These are phyloP conservation scores for Salix viminalis DNA, from an alignment of 345 rosid species.

Conservation along the genomic window DNA sequence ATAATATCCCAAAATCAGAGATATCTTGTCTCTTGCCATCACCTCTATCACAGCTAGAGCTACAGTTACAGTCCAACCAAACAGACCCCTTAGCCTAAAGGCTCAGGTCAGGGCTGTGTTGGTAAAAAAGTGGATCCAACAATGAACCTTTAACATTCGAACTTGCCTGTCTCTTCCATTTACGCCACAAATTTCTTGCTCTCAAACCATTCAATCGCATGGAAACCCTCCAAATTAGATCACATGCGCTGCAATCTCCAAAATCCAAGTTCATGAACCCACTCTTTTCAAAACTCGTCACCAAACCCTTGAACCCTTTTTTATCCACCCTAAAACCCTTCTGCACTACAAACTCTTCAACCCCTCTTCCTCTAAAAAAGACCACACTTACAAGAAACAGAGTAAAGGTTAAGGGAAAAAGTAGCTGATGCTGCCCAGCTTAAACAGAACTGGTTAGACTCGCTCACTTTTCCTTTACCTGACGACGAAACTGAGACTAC, in stretches of 20 bases:
- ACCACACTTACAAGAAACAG: not conserved
- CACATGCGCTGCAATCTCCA: not conserved
- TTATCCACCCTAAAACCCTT: constrained; percentile 13
- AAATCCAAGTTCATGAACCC: constrained; percentile 21
- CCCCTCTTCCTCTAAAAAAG: not conserved
- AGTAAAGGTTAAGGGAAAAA: constrained; percentile 5
- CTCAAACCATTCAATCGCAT: not conserved
- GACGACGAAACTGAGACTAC: not conserved
- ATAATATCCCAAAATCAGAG: too few relatives aligned
- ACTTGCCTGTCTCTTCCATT: too few relatives aligned
- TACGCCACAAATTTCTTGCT: not conserved
- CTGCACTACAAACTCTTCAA: not conserved
- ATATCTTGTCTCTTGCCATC: too few relatives aligned
- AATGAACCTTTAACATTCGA: too few relatives aligned
- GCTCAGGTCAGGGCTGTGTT: too few relatives aligned
- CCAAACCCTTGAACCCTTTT: not conserved
- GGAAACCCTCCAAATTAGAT: constrained; percentile 14
- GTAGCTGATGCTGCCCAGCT: constrained; percentile 32
- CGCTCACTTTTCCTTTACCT: constrained; percentile 44
- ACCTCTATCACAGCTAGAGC: too few relatives aligned
- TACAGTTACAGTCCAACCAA: too few relatives aligned
- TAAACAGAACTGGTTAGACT: constrained; percentile 60
- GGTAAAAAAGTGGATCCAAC: too few relatives aligned
- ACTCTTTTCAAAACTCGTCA: not conserved
- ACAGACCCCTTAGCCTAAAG: too few relatives aligned